Base-by-base conservation (phyloP, 441 rosid species). In the Lepidium campestre region DNA sequence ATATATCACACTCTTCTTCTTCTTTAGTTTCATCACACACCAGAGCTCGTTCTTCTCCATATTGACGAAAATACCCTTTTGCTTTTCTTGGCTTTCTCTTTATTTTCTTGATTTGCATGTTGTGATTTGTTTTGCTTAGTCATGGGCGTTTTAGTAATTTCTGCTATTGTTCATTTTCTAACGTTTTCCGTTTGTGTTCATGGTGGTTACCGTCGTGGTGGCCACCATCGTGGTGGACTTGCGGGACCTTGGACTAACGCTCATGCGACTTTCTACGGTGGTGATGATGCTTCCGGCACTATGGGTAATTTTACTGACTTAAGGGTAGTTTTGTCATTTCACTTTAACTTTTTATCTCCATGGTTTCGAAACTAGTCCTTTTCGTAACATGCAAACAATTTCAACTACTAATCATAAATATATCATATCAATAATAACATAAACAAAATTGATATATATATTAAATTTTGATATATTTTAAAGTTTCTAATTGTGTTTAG, bases 221-320 rank as follows among this genome's bases (percentile, higher is more conserved):
- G 75, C 8, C 69, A 65, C 50, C 75, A 57, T 71, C 52, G 22
- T 1, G 59, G 54, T 14, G 82, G 22, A 67, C 78, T 58, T 45
- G 73, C 68, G 4, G 90, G 89, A 37, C 81, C 83, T 32, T 93
- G 98, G 97, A 83, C 54, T 12, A 82, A 78, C 47, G 98, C 93
- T 60, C 96, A 85, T 74, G 98, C 98, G 36, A 90, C 97, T 39
- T 93, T 93, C 78, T 93, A 93, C 46, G 98, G 98, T 1, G 98
- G 97, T 1, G 94, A 93, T 53, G 98, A 93, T 71, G 98, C 98
- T 58, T 83, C 98, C 20, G 98, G 98, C 41, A 90, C 98, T 9
- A 90, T 92, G 98, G 98, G 98, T 88, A 31, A 14, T 40, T 50
- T 31, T 17, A 35, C 65, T 20, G 4, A 39, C 7, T 7, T 20